Evolutionary conservation across 441 rosid genomes (phyloP), one percentile per base, ranked within the genome.

Genomic region (Metrosideros polymorpha): DNA sequence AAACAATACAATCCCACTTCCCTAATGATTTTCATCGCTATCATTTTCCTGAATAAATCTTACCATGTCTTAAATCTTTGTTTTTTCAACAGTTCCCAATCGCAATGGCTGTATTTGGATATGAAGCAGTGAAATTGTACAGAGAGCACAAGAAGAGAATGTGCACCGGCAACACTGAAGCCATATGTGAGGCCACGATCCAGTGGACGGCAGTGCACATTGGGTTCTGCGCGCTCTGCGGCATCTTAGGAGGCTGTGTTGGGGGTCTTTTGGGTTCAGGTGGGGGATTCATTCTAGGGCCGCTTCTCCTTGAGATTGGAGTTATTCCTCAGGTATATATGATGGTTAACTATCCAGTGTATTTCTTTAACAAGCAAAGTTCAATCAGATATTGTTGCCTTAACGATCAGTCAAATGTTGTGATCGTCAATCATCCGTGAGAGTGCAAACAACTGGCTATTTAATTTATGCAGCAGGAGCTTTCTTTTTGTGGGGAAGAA

Each of bases 231-330:
- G 99, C 98, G 29, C 89, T 96, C 1, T 96, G 98, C 87, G 97
- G 98, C 45, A 85, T 94, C 86, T 54, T 93, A 39, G 99, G 99
- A 51, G 99, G 99, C 51, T 91, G 94, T 0, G 99, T 97, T 3
- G 99, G 99, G 9, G 99, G 99, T 84, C 92, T 96, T 5, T 95
- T 97, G 4, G 99, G 99, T 24, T 94, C 99, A 0, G 99, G 99
- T 49, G 99, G 99, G 39, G 99, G 99, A 5, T 97, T 96, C 94
- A 92, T 97, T 86, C 93, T 97, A 4, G 98, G 99, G 1, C 99
- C 99, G 1, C 94, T 97, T 50, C 94, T 97, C n/a, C 95, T 97
- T 8, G 99, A 97, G 91, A 95, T 96, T 45, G 99, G 99, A 51
- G 99, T 96, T 90, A 95, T 93, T 83, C 99, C 99, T 4, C 98